Base-by-base conservation (phyloP, 495 filamentous ascomycete species). In the Penicillium psychrofluorescens region DNA sequence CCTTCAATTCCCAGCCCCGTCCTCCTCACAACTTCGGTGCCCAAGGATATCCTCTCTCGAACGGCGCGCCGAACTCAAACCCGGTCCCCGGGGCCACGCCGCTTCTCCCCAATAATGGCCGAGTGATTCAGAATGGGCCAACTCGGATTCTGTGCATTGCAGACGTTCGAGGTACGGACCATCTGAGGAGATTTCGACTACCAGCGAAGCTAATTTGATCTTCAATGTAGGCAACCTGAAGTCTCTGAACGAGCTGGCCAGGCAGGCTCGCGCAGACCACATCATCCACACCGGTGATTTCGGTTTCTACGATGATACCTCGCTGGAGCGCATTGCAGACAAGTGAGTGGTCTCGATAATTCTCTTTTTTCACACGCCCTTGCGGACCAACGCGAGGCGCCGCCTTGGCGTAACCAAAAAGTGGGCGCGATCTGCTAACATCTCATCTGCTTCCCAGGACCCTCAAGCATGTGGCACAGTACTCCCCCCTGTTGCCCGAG, bases 261-360 rank as follows among this genome's bases (percentile, higher is more conserved):
- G 84, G 62, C 81, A 90, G 57, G 92, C 94, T 41, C 84, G 84
- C 56, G 92, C 92, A 42, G 88, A 95, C 66, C 85, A 95, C 63
- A 94, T 99, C 56, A 86, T 99, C 50, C 92, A 99, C 67, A 97
- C 94, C 30, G 94, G 94, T 59, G 94, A 99, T 61, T 99, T 99
- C 61, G 94, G 94, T 42, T 99, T 99, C 70, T 99, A 99, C 67
- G 94, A 99, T 61, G 88, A 94, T 40, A 85, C 81, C 34, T 99
- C 94, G 8, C 71, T 99, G 29, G 90, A 99, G 55, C 85, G 94
- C 44, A 97, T 99, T 72, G 92, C 92, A 8, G 94, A 99, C 63
- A 99, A 99, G 92, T 98, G 65, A 75, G 88, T 75, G 27, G 27
- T 50, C 40, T 27, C 22, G 22, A 22, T 30, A n/a, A 8, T 27